Base-by-base conservation (phyloP, 2,329 filamentous ascomycete species). In the Hypoxylon sp. region DNA sequence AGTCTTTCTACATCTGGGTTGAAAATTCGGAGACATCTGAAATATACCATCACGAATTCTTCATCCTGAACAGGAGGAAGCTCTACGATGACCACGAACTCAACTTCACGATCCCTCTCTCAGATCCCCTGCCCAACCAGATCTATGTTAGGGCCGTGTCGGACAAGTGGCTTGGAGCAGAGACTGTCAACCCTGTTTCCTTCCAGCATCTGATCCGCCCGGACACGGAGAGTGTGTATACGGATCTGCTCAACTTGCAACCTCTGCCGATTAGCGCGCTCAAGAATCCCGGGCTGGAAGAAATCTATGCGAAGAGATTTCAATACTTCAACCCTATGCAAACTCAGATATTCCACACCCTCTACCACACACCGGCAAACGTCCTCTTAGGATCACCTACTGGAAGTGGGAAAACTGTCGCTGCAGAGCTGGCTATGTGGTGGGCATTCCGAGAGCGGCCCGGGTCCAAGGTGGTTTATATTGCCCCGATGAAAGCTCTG, bases 251-350 rank as follows among this genome's bases (percentile, higher is more conserved):
- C 16, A 92, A 97, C 73, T 81, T 99, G 22, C 96, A 98, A 75
- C 96, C 96, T 1, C 82, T 99, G 2, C 91, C 95, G 0, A 89
- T 99, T 64, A 87, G 89, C 18, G 95, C 95, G 0, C 82, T 99
- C 42, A 93, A 97, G 75, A 97, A 98, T 68, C 89, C 93, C 0
- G 83, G 89, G 0, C 80, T 99, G 0, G 95, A 99, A 76, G 93
- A 96, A 65, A 86, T 99, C 1, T 99, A 99, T 74, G 89, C 85
- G 0, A 84, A 95, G 76, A 88, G 93, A 30, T 99, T 99, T 78
- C 91, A 96, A 69, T 99, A 91, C 79, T 99, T 99, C 84, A 99
- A 99, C 75, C 96, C 96, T 0, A 98, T 99, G 96, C 96, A 99
- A 78, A 98, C 96, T 0, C 96, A 99, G 75, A 93, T 99, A 53